These are phyloP conservation scores for Boletus eberwhitei DNA, from an alignment of 768 basidiomycete genomes.

Conservation along the genomic window DNA sequence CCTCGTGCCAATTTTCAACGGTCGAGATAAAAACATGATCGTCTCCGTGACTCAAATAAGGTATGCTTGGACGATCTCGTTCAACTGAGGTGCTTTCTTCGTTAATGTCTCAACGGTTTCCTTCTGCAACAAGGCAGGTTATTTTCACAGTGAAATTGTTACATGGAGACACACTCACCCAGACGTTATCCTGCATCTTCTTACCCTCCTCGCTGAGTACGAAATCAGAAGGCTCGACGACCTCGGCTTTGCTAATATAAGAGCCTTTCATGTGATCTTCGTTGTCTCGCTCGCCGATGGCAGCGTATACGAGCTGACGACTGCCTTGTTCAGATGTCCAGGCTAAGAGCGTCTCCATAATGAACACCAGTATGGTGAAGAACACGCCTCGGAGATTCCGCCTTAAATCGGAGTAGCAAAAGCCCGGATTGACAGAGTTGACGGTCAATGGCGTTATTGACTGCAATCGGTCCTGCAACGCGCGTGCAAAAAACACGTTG, in stretches of 20 bases:
- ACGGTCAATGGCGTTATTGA: conserved; percentile 22
- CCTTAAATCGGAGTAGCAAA: conserved; percentile 27
- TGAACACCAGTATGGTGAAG: neutral
- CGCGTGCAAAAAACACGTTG: conserved; percentile 30
- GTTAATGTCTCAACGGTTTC: conserved; percentile 23
- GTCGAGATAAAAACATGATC: no score
- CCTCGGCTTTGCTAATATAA: conserved; percentile 9
- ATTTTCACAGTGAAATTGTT: neutral
- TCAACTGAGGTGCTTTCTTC: conserved; percentile 8
- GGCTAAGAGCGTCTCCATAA: conserved; percentile 14
- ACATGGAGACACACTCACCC: conserved; percentile 29
- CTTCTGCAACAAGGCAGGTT: conserved; percentile 1
- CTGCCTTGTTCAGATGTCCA: conserved; percentile 32
- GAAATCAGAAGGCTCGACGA: conserved; percentile 32
- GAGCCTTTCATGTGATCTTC: conserved; percentile 23
- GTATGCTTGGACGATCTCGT: conserved; percentile 12
- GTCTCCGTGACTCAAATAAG: neutral
- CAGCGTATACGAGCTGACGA: conserved; percentile 33
- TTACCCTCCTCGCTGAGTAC: conserved; percentile 30
- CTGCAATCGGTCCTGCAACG: conserved; percentile 22
- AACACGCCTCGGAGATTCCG: neutral
- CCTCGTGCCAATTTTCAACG: no score
- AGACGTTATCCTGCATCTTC: conserved; percentile 29
- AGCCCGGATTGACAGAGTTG: conserved; percentile 30
- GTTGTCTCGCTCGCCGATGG: conserved; percentile 22